Conservation (phyloP, 805 yeast genomes). For the Metschnikowia baotianmanensis region DNA sequence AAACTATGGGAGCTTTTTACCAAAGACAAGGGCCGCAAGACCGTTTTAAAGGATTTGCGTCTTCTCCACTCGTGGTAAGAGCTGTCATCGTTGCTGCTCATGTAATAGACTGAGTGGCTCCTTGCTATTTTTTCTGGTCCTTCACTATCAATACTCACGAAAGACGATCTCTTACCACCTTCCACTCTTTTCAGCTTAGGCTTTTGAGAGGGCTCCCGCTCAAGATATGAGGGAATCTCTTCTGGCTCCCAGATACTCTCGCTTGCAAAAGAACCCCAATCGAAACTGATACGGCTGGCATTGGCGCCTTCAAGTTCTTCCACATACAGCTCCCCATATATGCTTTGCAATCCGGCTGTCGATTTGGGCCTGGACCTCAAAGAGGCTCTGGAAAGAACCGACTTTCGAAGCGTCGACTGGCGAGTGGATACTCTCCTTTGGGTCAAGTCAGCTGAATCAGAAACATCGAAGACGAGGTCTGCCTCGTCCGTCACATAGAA, state of each 20-base stretch:
- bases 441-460: neutral
- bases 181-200: too few relatives aligned
- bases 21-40: conserved; percentile 1
- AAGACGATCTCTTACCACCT: too few relatives aligned
- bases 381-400: neutral
- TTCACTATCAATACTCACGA: too few relatives aligned
- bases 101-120: neutral
- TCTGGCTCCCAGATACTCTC: neutral
- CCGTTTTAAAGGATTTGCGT: neutral
- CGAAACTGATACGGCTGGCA: neutral
- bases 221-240: neutral
- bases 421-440: neutral
- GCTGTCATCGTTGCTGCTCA: conserved; percentile 4
- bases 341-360: neutral
- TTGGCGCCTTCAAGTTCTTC: neutral
- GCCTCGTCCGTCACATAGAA: conserved; percentile 1
- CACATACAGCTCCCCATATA: neutral
- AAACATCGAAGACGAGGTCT: neutral
- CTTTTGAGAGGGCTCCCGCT: too few relatives aligned
- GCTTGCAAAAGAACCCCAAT: neutral
- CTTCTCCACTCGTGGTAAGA: conserved; percentile 1
- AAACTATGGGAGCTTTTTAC: neutral
- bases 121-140: too few relatives aligned
- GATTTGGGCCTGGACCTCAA: neutral
- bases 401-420: neutral